Evolutionary conservation across 805 yeast genomes (phyloP).

Genomic region (Wickerhamomyces rabaulensis): DNA sequence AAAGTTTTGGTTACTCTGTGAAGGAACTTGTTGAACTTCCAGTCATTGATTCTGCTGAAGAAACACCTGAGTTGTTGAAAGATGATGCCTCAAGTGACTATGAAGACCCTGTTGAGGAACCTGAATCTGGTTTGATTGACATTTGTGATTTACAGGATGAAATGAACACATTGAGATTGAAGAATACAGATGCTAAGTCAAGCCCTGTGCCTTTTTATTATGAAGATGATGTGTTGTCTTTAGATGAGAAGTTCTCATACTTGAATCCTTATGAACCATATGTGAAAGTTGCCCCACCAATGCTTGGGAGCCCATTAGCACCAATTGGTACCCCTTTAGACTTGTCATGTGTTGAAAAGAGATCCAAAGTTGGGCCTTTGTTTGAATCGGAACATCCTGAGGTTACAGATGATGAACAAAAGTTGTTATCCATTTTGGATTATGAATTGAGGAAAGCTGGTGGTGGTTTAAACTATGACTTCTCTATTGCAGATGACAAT

Average conservation of each 20-base stretch:
- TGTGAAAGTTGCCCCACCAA: conserved; percentile 16
- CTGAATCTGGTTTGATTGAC: neutral
- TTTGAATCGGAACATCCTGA: conserved; percentile 2
- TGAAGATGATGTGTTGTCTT: neutral
- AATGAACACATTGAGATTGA: neutral
- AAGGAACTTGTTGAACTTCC: conserved; percentile 4
- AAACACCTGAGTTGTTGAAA: neutral
- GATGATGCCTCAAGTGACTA: neutral
- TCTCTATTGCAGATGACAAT: neutral
- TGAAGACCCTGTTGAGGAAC: neutral
- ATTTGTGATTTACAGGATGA: neutral
- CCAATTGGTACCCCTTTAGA: conserved; percentile 17
- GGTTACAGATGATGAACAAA: conserved; percentile 16
- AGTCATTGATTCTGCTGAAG: neutral
- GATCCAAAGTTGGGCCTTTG: conserved; percentile 9
- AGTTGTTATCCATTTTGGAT: conserved; percentile 15
- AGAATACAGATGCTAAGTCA: neutral
- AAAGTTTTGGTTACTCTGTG: conserved; percentile 2
- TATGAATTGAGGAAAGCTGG: conserved; percentile 17
- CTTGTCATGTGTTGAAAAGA: conserved; percentile 13
- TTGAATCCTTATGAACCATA: conserved; percentile 14
- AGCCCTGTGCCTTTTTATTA: neutral
- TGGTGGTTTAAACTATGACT: conserved; percentile 3
- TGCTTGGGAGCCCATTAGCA: conserved; percentile 17
- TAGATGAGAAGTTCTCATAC: conserved; percentile 9